Evolutionary conservation across 495 filamentous ascomycete genomes (phyloP).

Genomic region (Echria macrotheca): DNA sequence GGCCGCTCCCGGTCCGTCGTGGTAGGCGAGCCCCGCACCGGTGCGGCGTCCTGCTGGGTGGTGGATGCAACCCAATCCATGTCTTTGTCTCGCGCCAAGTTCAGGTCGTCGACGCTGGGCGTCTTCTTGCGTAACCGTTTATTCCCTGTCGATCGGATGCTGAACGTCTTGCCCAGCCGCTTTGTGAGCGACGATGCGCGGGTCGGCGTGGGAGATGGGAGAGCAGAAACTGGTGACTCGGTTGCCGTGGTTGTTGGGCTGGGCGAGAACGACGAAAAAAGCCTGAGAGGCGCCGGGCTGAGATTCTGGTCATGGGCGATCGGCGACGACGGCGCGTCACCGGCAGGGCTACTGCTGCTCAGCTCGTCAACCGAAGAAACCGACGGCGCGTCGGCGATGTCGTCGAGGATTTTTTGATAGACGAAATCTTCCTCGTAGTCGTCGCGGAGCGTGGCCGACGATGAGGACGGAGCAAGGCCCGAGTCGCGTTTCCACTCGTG

Average conservation of each 20-base stretch:
- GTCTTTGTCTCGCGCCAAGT: not conserved
- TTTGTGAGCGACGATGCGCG: slow-evolving; percentile 15
- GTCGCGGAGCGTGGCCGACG: slow-evolving; percentile 42
- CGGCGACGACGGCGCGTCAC: not conserved
- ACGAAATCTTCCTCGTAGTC: slow-evolving; percentile 35
- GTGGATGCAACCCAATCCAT: slow-evolving; percentile 17
- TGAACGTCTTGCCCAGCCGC: slow-evolving; percentile 34
- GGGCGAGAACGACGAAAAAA: no score
- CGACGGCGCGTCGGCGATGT: slow-evolving; percentile 19
- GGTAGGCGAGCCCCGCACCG: slow-evolving; percentile 4
- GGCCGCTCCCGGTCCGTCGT: slow-evolving; percentile 19
- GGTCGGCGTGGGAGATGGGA: slow-evolving; percentile 13
- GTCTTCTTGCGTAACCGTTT: slow-evolving; percentile 33
- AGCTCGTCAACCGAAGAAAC: slow-evolving; percentile 17
- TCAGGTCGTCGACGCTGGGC: slow-evolving; percentile 10
- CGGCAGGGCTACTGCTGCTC: not conserved
- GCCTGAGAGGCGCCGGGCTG: slow-evolving; percentile 26
- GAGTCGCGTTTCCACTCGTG: slow-evolving; percentile 47
- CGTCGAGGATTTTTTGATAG: slow-evolving; percentile 32
- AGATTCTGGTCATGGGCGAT: not conserved
- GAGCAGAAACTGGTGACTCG: slow-evolving; percentile 8
- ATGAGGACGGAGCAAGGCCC: slow-evolving; percentile 46
- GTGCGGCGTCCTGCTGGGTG: slow-evolving; percentile 21
- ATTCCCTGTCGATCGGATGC: slow-evolving; percentile 26
- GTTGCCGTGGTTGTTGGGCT: slow-evolving; percentile 5